Evolutionary conservation across 768 basidiomycete species (phyloP).

Genomic region (Suillus subluteus): DNA sequence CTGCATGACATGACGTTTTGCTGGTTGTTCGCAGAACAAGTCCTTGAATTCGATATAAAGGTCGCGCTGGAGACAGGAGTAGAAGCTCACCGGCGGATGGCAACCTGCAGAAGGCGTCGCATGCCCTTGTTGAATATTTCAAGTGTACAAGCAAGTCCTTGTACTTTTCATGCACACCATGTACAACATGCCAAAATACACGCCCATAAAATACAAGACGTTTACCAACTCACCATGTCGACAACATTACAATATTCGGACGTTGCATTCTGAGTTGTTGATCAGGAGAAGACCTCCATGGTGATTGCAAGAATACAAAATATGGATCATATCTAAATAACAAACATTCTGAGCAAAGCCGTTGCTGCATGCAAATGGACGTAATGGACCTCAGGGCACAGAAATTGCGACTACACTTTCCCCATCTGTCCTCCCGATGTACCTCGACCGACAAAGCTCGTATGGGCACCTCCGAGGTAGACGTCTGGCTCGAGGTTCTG

Average conservation of each 20-base stretch:
- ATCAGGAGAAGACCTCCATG: not conserved
- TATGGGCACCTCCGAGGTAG: not conserved
- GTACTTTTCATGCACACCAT: constrained; percentile 18
- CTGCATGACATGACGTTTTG: constrained; percentile 12
- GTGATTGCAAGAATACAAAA: not conserved
- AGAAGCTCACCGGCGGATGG: constrained; percentile 3
- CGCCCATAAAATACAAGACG: not conserved
- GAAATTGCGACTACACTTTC: constrained; percentile 28
- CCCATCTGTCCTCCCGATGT: constrained; percentile 51
- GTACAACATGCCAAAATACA: not conserved
- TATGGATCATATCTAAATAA: constrained; percentile 4
- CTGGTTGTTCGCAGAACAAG: constrained; percentile 30
- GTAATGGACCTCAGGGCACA: constrained; percentile 3
- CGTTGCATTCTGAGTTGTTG: not conserved
- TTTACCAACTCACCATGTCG: constrained; percentile 1
- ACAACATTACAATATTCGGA: not conserved
- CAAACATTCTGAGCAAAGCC: constrained; percentile 5
- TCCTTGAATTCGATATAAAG: constrained; percentile 10
- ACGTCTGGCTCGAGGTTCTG: no score
- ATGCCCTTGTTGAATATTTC: not conserved
- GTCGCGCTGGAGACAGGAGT: constrained; percentile 27
- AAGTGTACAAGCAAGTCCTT: constrained; percentile 28
- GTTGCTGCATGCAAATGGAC: not conserved
- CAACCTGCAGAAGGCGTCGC: constrained; percentile 10
- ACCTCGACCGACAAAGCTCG: constrained; percentile 52